phyloP scores from a whole-genome alignment of 352 stramenopile species.

The Phytophthora foliorum region DNA sequence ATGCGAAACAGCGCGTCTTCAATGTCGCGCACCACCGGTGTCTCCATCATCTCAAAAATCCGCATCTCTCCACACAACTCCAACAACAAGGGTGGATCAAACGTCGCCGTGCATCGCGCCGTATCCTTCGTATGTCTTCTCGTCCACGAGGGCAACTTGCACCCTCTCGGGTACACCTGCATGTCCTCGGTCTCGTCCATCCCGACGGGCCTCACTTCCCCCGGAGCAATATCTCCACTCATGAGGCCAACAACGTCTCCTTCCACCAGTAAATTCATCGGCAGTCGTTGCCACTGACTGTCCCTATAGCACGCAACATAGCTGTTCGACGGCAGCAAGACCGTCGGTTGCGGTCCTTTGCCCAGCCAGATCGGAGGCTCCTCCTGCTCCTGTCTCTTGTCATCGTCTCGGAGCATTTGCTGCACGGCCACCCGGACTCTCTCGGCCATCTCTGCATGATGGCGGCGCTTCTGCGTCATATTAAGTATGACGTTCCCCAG shows the following conservation, averaged over 20 bases:
- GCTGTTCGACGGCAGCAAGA: constrained; percentile 81
- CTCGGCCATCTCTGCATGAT: constrained; percentile 84
- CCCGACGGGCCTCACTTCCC: constrained; percentile 58
- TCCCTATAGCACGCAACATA: constrained; percentile 86
- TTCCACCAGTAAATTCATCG: constrained; percentile 88
- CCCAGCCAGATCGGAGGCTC: constrained; percentile 36
- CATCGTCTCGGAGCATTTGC: constrained; percentile 49
- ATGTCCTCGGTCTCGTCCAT: constrained; percentile 24
- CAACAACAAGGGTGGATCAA: constrained; percentile 78
- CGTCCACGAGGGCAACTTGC: constrained; percentile 70
- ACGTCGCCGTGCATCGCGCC: constrained; percentile 76
- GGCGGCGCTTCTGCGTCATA: constrained; percentile 66
- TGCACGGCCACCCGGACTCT: constrained; percentile 74
- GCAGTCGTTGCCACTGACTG: constrained; percentile 80
- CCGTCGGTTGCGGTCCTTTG: constrained; percentile 37
- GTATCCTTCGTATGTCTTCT: constrained; percentile 56
- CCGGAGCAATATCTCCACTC: constrained; percentile 84
- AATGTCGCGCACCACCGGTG: constrained; percentile 81
- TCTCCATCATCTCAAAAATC: constrained; percentile 89
- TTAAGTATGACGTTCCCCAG: constrained; percentile 75
- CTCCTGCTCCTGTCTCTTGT: constrained; percentile 12
- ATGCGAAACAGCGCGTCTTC: constrained; percentile 84
- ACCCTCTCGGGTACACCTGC: constrained; percentile 56
- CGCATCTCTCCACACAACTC: constrained; percentile 88
- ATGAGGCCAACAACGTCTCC: constrained; percentile 85